Base-by-base conservation (phyloP, 345 rosid genomes). In the Lepidium aucheri region DNA sequence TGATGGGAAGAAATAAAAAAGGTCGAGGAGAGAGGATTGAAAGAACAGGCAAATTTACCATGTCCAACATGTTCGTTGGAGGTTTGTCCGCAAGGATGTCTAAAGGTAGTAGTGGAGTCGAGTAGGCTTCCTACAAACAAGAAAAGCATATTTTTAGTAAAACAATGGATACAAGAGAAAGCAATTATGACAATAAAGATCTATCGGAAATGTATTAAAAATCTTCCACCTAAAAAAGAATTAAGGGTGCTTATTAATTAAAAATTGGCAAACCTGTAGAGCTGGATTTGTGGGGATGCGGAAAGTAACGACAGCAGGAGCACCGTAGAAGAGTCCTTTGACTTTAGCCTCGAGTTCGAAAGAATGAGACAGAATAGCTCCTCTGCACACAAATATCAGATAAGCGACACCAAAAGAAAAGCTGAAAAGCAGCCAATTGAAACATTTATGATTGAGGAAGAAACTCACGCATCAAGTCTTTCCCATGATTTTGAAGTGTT, bases 381-480 rank as follows among this genome's bases (percentile, higher is more conserved):
- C 90, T 2, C 99, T 94, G 80, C 64, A 77, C 53, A 60, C 55
- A 26, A 51, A 42, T 7, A 49, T 47, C 45, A 56, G 15, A 47
- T 39, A 9, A 30, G 59, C 9, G 46, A 40, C 0, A 40, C 0
- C 8, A 54, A 32, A n/a, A 8, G 5, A 15, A 59, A 40, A 32
- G 15, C 51, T 28, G 28, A 47, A 38, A 49, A 17, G 50, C 42
- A 62, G 69, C 15, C 36, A 12, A 12, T 9, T 4, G 12, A 33
- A 52, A 34, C 20, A 20, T 16, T 16, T 17, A n/a, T 38, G 52
- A 13, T 47, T n/a, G 8, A 28, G 7, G 14, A 45, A 63, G 64
- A 55, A 62, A 83, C 97, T 85, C 77, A 88, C 99, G 85, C 90
- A 81, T 94, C 96, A 63, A 94, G 97, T 62, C 95, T 84, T 62